Evolutionary conservation across 192 early-diverging fungal species (phyloP).

Genomic region (Linnemannia zychae): DNA sequence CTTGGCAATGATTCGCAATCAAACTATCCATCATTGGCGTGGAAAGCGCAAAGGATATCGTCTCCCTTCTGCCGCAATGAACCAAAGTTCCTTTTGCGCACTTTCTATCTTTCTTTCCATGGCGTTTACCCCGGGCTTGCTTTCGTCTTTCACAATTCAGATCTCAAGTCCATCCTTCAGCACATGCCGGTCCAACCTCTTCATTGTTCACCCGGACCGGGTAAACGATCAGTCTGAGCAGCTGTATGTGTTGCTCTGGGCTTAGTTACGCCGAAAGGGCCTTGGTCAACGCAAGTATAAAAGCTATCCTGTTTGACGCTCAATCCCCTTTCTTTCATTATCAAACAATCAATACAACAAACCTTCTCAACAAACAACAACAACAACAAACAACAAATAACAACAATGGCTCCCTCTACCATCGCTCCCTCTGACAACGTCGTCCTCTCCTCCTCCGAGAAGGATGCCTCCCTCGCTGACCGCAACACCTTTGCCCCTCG

Average conservation of each 20-base stretch:
- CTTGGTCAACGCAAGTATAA: background rate
- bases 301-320: background rate
- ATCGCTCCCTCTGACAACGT: constrained; percentile 25
- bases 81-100: background rate
- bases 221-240: constrained; percentile 12
- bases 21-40: background rate
- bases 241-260: background rate
- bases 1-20: background rate
- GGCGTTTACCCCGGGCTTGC: background rate
- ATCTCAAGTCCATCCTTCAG: background rate
- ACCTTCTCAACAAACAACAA: constrained; percentile 6
- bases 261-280: background rate
- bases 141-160: background rate
- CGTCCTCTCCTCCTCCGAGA: constrained; percentile 33
- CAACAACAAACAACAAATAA: background rate
- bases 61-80: background rate
- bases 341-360: constrained; percentile 3
- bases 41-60: background rate
- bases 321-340: background rate
- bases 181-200: background rate
- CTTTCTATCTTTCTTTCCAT: background rate
- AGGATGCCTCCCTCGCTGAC: constrained; percentile 39
- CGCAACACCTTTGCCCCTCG: constrained; percentile 53
- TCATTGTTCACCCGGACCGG: background rate
- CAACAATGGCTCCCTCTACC: constrained; percentile 38